Conservation (phyloP, 192 early-diverging fungal species). For the Coemansia sp. region DNA sequence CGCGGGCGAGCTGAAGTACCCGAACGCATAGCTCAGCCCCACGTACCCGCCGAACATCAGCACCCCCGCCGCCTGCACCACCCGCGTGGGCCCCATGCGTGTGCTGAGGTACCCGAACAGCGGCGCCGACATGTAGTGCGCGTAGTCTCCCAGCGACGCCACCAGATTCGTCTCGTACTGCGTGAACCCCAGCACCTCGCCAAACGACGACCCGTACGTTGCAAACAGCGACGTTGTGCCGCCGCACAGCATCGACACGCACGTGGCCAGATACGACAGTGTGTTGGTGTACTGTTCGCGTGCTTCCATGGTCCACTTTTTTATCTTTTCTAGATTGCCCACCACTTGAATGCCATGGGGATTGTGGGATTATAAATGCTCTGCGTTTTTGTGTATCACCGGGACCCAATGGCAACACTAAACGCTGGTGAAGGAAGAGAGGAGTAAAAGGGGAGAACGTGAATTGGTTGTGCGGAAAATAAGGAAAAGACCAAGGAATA, state of each 20-base stretch:
- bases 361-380: not conserved
- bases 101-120: constrained; percentile 58
- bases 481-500: not conserved
- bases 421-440: not conserved
- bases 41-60: constrained; percentile 49
- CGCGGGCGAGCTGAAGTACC: constrained; percentile 5
- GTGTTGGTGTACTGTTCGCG: constrained; percentile 41
- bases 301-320: constrained; percentile 18
- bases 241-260: constrained; percentile 54
- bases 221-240: constrained; percentile 72
- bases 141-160: constrained; percentile 65
- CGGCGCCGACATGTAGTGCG: constrained; percentile 66
- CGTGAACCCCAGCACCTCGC: constrained; percentile 56
- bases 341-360: not conserved
- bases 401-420: too few relatives aligned
- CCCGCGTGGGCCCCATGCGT: constrained; percentile 40
- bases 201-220: constrained; percentile 60
- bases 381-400: too few relatives aligned
- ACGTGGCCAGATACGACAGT: constrained; percentile 48
- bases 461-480: not conserved
- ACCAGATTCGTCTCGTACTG: constrained; percentile 65
- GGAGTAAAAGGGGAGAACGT: not conserved
- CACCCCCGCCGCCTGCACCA: constrained; percentile 29
- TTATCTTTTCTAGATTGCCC: not conserved
- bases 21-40: constrained; percentile 41